phyloP scores from a whole-genome alignment of 2,329 filamentous ascomycete genomes.

The Calonectria pseudoreteaudii region DNA sequence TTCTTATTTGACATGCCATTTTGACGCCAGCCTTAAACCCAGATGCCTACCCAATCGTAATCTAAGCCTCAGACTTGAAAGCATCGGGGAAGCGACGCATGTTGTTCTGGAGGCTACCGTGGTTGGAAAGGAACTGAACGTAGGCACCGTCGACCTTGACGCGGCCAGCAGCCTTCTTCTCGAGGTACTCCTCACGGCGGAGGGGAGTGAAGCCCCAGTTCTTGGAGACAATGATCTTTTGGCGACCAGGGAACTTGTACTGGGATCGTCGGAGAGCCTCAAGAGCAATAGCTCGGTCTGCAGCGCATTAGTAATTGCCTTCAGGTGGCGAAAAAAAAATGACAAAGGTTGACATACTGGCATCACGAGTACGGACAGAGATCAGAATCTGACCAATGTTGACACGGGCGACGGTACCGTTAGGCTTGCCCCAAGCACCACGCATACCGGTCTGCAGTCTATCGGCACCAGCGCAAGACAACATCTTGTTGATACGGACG shows the following conservation, averaged over 20 bases:
- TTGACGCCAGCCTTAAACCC: slow-evolving; percentile 59
- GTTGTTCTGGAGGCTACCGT: slow-evolving; percentile 88
- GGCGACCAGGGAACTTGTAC: slow-evolving; percentile 99
- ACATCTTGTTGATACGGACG: slow-evolving; percentile 99
- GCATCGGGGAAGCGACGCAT: slow-evolving; percentile 95
- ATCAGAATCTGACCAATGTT: slow-evolving; percentile 99
- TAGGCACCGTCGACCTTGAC: slow-evolving; percentile 99
- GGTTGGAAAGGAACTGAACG: slow-evolving; percentile 98
- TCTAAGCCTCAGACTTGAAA: slow-evolving; percentile 73
- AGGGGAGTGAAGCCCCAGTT: slow-evolving; percentile 99
- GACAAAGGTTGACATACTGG: slow-evolving; percentile 68
- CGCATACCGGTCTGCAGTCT: slow-evolving; percentile 99
- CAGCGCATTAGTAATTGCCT: slow-evolving; percentile 41
- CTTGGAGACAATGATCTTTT: slow-evolving; percentile 99
- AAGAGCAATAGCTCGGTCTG: slow-evolving; percentile 90
- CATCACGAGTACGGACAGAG: slow-evolving; percentile 96
- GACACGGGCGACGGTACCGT: slow-evolving; percentile 98
- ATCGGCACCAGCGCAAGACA: slow-evolving; percentile 99
- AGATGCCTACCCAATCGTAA: slow-evolving; percentile 51
- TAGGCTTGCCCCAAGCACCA: slow-evolving; percentile 99
- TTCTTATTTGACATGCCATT: slow-evolving; percentile 57
- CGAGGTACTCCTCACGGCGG: slow-evolving; percentile 95
- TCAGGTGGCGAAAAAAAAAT: slow-evolving; percentile 26
- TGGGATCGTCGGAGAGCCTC: slow-evolving; percentile 99
- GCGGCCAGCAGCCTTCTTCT: slow-evolving; percentile 92